Evolutionary conservation across 495 filamentous ascomycete genomes (phyloP).

Genomic region (Alectoria sarmentosa): DNA sequence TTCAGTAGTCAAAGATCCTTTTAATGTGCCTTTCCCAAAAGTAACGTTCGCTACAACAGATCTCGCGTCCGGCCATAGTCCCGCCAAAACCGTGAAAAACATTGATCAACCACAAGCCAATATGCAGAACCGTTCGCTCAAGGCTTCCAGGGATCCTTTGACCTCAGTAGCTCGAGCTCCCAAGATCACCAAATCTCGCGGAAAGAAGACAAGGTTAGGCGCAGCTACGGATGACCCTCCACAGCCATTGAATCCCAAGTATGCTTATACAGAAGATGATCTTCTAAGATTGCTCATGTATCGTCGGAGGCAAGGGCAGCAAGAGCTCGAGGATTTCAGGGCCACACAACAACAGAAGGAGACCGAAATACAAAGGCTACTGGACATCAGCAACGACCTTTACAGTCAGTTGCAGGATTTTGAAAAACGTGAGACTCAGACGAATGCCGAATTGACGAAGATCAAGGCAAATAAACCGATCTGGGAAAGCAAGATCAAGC

Average conservation of each 20-base stretch:
- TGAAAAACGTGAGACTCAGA: not conserved
- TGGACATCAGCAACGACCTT: constrained; percentile 7
- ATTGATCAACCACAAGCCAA: not conserved
- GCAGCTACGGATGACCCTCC: not conserved
- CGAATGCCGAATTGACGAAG: constrained; percentile 13
- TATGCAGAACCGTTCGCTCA: not conserved
- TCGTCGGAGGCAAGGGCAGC: constrained; percentile 7
- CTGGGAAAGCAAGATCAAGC: constrained; percentile 17
- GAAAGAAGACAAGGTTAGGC: not conserved
- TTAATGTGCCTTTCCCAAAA: constrained; percentile 3
- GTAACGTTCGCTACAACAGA: not conserved
- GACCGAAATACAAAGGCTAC: constrained; percentile 5
- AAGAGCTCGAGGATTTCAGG: constrained; percentile 10
- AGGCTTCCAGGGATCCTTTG: not conserved
- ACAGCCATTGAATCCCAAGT: not conserved
- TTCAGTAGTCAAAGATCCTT: not conserved
- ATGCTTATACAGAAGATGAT: constrained; percentile 4
- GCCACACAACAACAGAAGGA: constrained; percentile 7
- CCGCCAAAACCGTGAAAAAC: not conserved
- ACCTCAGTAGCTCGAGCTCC: not conserved
- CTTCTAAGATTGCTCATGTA: constrained; percentile 3
- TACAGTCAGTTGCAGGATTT: constrained; percentile 10
- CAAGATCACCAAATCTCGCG: not conserved
- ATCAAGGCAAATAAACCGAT: constrained; percentile 13
- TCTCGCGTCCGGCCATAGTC: not conserved